Percentiles rank a stretch among this genome's conserved stretches.
These are phyloP conservation scores for Casaregolazyma lundiana DNA, from an alignment of 1,139 yeast species.

Conservation along the genomic window DNA sequence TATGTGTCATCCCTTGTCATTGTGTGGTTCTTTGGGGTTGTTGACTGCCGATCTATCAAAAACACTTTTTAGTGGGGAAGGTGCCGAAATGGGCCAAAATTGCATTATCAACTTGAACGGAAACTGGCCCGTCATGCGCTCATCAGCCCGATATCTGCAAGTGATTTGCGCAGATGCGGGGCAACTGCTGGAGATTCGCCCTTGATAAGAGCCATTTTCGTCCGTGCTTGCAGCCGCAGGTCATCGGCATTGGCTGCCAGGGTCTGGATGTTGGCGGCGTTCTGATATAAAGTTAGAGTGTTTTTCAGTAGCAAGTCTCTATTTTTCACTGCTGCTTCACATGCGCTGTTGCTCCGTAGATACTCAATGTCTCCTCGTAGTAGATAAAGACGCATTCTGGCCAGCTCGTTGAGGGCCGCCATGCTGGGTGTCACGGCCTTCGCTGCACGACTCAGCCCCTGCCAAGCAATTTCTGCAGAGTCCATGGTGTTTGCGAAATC, in stretches of 20 bases:
- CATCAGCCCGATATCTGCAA: not conserved
- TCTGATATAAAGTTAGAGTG: conserved; percentile 23
- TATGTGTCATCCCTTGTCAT: not conserved
- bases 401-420: not conserved
- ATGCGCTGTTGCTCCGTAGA: conserved; percentile 20
- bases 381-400: conserved; percentile 7
- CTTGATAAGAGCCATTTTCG: conserved; percentile 17
- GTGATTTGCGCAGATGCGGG: not conserved
- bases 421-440: not conserved
- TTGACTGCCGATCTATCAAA: not conserved
- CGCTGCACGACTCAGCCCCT: conserved; percentile 7
- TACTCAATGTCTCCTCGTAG: conserved; percentile 27
- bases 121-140: not conserved
- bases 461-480: conserved; percentile 14
- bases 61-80: not conserved
- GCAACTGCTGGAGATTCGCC: not conserved
- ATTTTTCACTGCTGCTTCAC: conserved; percentile 22
- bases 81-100: not conserved
- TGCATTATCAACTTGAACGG: not conserved
- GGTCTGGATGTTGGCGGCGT: conserved; percentile 21
- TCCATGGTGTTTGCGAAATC: conserved; percentile 18
- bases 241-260: conserved; percentile 16
- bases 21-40: not conserved
- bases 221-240: conserved; percentile 13
- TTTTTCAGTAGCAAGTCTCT: conserved; percentile 20